Base-by-base conservation (phyloP, 352 stramenopile species). In the Hyphochytrium catenoides region DNA sequence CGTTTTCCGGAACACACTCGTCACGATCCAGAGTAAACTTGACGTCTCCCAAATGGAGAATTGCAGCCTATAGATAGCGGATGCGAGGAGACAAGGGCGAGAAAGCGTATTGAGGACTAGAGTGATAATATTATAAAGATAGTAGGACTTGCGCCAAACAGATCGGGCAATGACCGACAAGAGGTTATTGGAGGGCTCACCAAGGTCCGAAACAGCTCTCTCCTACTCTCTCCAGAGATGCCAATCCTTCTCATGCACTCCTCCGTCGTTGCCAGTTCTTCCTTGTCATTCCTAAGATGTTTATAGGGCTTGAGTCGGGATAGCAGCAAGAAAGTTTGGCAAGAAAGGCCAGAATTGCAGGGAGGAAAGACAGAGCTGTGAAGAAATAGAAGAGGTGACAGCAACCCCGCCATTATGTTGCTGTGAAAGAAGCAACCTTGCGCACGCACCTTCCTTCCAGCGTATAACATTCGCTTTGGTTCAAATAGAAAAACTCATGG, bases 161-260 rank as follows among this genome's bases (percentile, higher is more conserved):
- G n/a, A n/a, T n/a, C n/a, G n/a, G n/a, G n/a, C n/a, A n/a, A n/a
- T n/a, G n/a, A n/a, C n/a, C n/a, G n/a, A n/a, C n/a, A n/a, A n/a
- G n/a, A n/a, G n/a, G n/a, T n/a, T n/a, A n/a, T n/a, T n/a, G 5
- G 9, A 19, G 2, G 8, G 16, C 11, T 16, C 39, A 44, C 38
- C 0, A 88, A 54, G 42, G 86, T 48, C 26, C 82, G 57, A 50
- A 90, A 90, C 18, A 87, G 67, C 26, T 68, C 58, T 31, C 74
- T 54, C 46, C 86, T 69, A 9, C 65, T 54, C 9, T 63, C 54
- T n/a, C 59, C 51, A 1, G 59, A 69, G 20, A 90, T 85, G 1
- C 74, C 74, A 50, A 90, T 84, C 2, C 67, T 84, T 31, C 54
- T 54, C 69, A 90, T 81, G 34, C 71, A 85, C 19, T 66, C 52